Evolutionary conservation across 352 stramenopile genomes (phyloP).

Genomic region (Pythium rishiriense): DNA sequence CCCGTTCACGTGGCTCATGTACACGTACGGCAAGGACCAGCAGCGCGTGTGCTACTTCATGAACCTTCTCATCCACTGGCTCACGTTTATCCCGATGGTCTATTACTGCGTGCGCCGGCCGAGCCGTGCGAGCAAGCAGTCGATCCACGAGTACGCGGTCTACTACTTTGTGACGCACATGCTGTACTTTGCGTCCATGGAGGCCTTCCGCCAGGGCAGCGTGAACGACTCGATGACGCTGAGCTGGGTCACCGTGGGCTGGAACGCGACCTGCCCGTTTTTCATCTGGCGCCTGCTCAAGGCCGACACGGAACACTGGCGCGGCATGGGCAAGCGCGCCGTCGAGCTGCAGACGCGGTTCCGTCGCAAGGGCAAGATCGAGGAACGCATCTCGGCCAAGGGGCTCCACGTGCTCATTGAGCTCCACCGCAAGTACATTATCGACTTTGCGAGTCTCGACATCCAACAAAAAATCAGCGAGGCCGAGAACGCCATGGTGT

Average conservation of each 20-base stretch:
- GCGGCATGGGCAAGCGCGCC: slow-evolving; percentile 29
- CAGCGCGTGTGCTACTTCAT: slow-evolving; percentile 19
- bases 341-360: slow-evolving; percentile 32
- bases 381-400: slow-evolving; percentile 43
- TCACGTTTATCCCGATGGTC: slow-evolving; percentile 26
- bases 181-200: slow-evolving; percentile 19
- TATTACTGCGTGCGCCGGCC: slow-evolving; percentile 26
- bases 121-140: slow-evolving; percentile 12
- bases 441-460: slow-evolving; percentile 57
- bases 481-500: slow-evolving; percentile 45
- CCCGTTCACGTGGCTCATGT: slow-evolving; percentile 23
- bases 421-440: slow-evolving; percentile 45
- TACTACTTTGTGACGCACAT: slow-evolving; percentile 25
- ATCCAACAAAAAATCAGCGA: slow-evolving; percentile 43
- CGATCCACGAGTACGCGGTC: slow-evolving; percentile 21
- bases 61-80: slow-evolving; percentile 7
- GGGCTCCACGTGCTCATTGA: slow-evolving; percentile 53
- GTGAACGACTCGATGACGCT: slow-evolving; percentile 23
- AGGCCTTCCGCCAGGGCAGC: slow-evolving; percentile 23
- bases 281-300: slow-evolving; percentile 39
- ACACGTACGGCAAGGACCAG: slow-evolving; percentile 21
- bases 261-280: slow-evolving; percentile 37
- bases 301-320: slow-evolving; percentile 39
- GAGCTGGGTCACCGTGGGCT: slow-evolving; percentile 31
- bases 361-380: slow-evolving; percentile 29